Evolutionary conservation across 306 rosid genomes (phyloP), one percentile per base, ranked within the genome.

Genomic region (Cicer bijugum): DNA sequence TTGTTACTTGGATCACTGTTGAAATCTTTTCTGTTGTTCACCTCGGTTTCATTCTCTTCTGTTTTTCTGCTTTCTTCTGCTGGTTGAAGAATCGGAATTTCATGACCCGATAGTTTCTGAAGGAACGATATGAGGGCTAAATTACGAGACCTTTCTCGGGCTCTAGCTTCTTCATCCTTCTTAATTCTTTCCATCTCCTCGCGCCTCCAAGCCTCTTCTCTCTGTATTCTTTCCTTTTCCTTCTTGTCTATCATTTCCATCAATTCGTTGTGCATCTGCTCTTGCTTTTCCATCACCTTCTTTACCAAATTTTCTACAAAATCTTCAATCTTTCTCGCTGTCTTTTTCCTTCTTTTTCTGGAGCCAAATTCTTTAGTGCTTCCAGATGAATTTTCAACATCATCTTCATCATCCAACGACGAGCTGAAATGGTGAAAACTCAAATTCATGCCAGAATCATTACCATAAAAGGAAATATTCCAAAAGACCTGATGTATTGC

Each of bases 141-240:
- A 73, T 82, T 88, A 5, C 96, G 88, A 19, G 95, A 72, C 9
- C 77, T 91, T 72, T 91, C 91, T 87, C 77, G 84, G 10, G 90
- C 82, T 85, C 97, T 79, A 5, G 81, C 72, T 74, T 87, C 89
- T 76, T 91, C 90, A 9, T 87, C 90, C 70, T 78, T 87, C 77
- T 72, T 78, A 12, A 77, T 80, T 61, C 95, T 91, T 59, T 89
- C 90, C 65, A 82, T 83, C 86, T 87, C 91, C 66, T 73, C 72
- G 58, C 77, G 91, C 84, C 71, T 91, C 98, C 96, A 94, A 6
- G 87, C 92, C 81, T 83, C 92, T 87, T 94, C 97, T 79, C 96
- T 85, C 63, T 55, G 48, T 14, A 78, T 62, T 67, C 96, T 91
- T 78, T 94, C 97, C 51, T 45, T 82, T 81, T 91, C 98, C 80